phyloP scores from a whole-genome alignment of 2,329 filamentous ascomycete genomes.

The Fragosphaeria purpurea region DNA sequence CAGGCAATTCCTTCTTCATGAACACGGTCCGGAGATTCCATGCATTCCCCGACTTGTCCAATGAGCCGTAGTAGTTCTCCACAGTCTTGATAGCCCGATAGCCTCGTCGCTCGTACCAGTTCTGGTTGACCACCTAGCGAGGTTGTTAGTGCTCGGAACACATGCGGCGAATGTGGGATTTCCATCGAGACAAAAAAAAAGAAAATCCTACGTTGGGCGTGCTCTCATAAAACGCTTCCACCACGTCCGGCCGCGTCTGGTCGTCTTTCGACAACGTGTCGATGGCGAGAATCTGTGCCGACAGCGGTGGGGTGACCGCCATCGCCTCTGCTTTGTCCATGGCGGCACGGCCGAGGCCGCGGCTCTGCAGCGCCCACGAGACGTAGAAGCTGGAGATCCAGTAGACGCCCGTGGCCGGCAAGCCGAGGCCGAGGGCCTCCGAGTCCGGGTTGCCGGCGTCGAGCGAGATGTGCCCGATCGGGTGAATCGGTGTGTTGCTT shows the following conservation, averaged over 20 bases:
- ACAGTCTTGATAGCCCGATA: not conserved
- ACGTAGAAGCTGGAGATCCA: not conserved
- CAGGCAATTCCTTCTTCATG: no score
- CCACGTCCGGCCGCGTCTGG: not conserved
- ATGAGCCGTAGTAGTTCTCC: not conserved
- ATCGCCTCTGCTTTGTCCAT: not conserved
- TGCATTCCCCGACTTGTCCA: slow-evolving; percentile 35
- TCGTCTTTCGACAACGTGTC: not conserved
- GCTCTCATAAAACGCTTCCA: not conserved
- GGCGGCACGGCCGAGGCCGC: not conserved
- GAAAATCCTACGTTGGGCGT: no score
- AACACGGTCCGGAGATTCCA: no score
- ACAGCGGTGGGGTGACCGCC: not conserved
- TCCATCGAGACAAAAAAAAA: no score
- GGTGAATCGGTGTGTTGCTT: not conserved
- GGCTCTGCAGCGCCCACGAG: not conserved
- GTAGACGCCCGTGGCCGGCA: not conserved
- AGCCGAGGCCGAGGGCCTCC: not conserved
- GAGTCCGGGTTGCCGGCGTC: not conserved
- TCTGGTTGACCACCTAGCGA: not conserved
- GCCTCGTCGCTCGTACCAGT: not conserved
- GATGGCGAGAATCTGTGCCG: not conserved
- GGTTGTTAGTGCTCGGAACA: not conserved
- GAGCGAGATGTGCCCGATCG: not conserved
- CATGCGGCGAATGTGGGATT: no score